These are phyloP conservation scores for Beverwykella pulmonaria DNA, from an alignment of 495 filamentous ascomycete genomes.

Conservation along the genomic window DNA sequence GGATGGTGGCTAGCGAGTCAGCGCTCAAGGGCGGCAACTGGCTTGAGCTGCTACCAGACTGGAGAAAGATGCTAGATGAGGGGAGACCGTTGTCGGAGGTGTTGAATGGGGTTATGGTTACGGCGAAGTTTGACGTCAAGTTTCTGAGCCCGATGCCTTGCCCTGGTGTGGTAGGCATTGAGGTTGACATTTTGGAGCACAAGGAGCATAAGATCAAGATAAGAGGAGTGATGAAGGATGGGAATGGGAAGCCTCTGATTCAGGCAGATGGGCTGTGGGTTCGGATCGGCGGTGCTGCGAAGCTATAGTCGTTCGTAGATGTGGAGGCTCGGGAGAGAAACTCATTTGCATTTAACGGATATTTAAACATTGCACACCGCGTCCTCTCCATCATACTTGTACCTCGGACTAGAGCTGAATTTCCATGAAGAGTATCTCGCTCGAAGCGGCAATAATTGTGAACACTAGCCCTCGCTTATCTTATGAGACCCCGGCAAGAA, in stretches of 20 bases:
- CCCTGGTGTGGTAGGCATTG: constrained; percentile 23
- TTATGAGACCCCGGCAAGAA: constrained; percentile 4
- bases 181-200: constrained; percentile 24
- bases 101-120: constrained; percentile 26
- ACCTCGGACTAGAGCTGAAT: no score
- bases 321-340: background rate
- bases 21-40: background rate
- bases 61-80: background rate
- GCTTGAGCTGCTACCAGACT: background rate
- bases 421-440: no score
- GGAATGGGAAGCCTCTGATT: constrained; percentile 12
- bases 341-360: background rate
- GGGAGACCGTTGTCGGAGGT: constrained; percentile 10
- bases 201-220: constrained; percentile 24
- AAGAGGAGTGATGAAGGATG: constrained; percentile 24
- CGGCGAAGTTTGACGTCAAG: constrained; percentile 27
- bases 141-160: constrained; percentile 29
- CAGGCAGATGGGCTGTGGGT: constrained; percentile 24
- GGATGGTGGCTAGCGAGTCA: constrained; percentile 23
- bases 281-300: constrained; percentile 15
- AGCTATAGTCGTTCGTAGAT: constrained; percentile 5
- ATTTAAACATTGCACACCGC: no score
- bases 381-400: no score
- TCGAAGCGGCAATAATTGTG: background rate
- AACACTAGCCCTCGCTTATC: constrained; percentile 16